Evolutionary conservation across 176 grass and related monocot species (phyloP), one percentile per base, ranked within the genome.

Genomic region (Oryza nivara): DNA sequence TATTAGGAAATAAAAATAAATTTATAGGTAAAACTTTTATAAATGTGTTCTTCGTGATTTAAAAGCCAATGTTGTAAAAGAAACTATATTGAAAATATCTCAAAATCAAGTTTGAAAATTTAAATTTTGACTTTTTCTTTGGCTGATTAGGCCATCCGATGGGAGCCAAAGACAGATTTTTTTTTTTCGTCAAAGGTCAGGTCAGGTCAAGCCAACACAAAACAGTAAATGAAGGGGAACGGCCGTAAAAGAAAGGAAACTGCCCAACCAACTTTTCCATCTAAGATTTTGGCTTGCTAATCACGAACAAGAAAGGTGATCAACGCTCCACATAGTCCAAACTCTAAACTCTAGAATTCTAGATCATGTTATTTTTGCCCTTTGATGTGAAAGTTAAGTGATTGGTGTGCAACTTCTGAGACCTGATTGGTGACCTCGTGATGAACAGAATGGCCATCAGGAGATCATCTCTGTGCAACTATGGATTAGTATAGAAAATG

Each of bases 381-480:
- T 61, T 61, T 22, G 2, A 22, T 61, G 58, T 61, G 58, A 22
- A 61, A 61, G 2, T 61, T 22, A 61, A 61, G 11, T 61, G 58
- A 22, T 22, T 22, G 58, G n/a, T 61, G 22, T 61, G 58, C 58
- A 61, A 22, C 15, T 19, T 56, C 4, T 9, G 22, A 22, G 58
- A 61, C 20, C 58, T 22, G 20, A 61, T 61, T 71, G 22, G 16
- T 54, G 19, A 19, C 30, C 15, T 13, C 3, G 1, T 82, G 67
- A 56, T 58, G 40, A 81, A 81, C 8, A 22, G 2, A 82, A 82
- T 45, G 80, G 35, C 41, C 35, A 63, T 30, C 15, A 32, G 70
- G 36, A 63, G 58, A 44, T 72, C 26, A 71, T 82, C 28, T 45
- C 4, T 45, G 12, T 44, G 51, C 80, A 26, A 70, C 19, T 60